Percentiles rank a stretch among this genome's conserved stretches.
Conservation (phyloP, 2,329 filamentous ascomycete species). For the Teratosphaeria epicoccoides region DNA sequence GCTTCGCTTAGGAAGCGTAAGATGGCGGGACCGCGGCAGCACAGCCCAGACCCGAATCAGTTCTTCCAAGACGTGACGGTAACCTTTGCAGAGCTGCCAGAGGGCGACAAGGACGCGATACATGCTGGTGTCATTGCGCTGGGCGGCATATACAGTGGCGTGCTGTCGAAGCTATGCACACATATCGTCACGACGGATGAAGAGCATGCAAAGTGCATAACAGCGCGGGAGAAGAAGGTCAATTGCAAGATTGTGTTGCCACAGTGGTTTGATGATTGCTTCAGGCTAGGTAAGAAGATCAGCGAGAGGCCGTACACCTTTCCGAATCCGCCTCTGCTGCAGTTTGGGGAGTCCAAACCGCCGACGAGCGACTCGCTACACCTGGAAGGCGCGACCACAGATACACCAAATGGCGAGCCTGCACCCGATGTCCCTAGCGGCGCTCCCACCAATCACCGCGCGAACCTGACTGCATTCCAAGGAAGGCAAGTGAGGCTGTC, state of each 20-base stretch:
- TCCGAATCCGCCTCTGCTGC: constrained; percentile 73
- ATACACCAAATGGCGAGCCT: constrained; percentile 20
- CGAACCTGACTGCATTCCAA: constrained; percentile 61
- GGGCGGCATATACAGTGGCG: constrained; percentile 68
- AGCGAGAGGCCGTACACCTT: constrained; percentile 77
- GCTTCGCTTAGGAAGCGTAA: constrained; percentile 59
- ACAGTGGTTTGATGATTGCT: constrained; percentile 96
- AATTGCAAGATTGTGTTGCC: constrained; percentile 78
- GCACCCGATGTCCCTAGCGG: constrained; percentile 31
- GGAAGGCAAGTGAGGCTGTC: constrained; percentile 69
- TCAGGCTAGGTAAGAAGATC: constrained; percentile 84
- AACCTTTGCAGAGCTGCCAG: constrained; percentile 72
- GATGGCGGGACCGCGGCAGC: constrained; percentile 67
- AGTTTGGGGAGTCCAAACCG: constrained; percentile 14
- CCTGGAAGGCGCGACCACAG: constrained; percentile 56
- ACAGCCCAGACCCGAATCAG: constrained; percentile 80
- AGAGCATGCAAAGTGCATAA: constrained; percentile 59
- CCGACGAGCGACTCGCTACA: constrained; percentile 27
- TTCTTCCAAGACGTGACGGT: constrained; percentile 81
- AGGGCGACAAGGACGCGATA: constrained; percentile 83
- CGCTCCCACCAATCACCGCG: constrained; percentile 34
- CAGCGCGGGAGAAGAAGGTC: constrained; percentile 53
- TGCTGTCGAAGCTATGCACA: constrained; percentile 64
- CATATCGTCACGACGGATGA: constrained; percentile 77
- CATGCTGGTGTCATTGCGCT: constrained; percentile 80